Base-by-base conservation (phyloP, 805 yeast species). In the Nakazawaea molendinolei region DNA sequence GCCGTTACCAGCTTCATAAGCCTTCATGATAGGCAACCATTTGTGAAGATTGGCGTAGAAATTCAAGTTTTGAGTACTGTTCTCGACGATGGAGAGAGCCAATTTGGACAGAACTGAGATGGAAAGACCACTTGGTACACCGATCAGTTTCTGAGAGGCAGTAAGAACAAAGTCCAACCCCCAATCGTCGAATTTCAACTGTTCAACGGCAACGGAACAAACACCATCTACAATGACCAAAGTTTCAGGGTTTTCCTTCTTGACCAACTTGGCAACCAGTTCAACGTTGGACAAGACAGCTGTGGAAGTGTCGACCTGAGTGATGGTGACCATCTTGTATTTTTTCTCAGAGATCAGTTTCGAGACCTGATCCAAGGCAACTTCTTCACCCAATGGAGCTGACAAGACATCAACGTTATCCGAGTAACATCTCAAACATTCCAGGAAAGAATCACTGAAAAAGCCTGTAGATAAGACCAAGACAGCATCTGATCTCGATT, bases 251-350 rank as follows among this genome's bases (percentile, higher is more conserved):
- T 86, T 73, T 2, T 68, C 61, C 44, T 62, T 52, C 49, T 76
- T 74, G 41, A 84, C 80, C n/a, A 79, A 46, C 35, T 58, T 61
- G 19, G 94, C 60, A 39, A 87, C 68, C 13, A 66, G 63, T 52
- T 74, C 66, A 44, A 90, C 78, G 51, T 84, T 81, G 30, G 79
- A 66, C 27, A 87, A 73, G 28, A 90, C 95, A n/a, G 95, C 95
- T 23, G 97, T 86, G 2, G 96, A 86, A 30, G 97, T 92, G 59
- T 92, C 98, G 25, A 92, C 96, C 50, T 90, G 97, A 28, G 97
- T 90, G 50, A 89, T 72, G 32, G 95, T 86, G 48, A 90, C 69
- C 36, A 84, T 71, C 44, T 72, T 56, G 65, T 82, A 90, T 42
- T 64, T 59, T 35, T 68, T 65, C 7, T 57, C 38, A 40, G 59